Conservation (phyloP, 2,329 filamentous ascomycete genomes). For the Calonectria honghensis region DNA sequence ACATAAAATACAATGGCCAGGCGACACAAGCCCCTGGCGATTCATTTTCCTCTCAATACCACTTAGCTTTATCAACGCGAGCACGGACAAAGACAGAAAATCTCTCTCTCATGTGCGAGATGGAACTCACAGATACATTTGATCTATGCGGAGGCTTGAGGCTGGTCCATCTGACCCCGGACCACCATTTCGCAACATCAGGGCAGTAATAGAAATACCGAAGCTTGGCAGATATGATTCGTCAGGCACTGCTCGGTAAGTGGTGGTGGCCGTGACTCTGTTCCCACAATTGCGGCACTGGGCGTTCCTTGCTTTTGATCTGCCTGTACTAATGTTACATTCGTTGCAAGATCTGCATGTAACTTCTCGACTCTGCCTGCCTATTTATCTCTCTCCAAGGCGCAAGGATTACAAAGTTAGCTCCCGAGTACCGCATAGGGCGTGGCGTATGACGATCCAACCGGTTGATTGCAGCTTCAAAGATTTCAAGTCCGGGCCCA, state of each 20-base stretch:
- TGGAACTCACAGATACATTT: not conserved
- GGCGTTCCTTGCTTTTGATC: constrained; percentile 20
- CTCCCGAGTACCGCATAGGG: not conserved
- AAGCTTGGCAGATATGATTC: not conserved
- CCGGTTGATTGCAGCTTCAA: not conserved
- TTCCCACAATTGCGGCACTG: constrained; percentile 24
- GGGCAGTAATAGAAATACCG: constrained; percentile 7
- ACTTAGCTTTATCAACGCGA: not conserved
- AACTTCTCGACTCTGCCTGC: constrained; percentile 12
- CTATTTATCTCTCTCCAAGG: constrained; percentile 5
- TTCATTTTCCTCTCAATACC: not conserved
- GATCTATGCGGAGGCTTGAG: not conserved
- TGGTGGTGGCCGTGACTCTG: not conserved
- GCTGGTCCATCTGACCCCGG: not conserved
- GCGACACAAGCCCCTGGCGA: not conserved
- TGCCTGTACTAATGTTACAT: constrained; percentile 24
- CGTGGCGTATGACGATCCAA: not conserved
- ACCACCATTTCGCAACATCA: constrained; percentile 3
- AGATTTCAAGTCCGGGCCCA: not conserved
- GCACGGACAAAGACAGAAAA: not conserved
- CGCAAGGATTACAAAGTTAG: not conserved
- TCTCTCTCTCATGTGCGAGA: not conserved
- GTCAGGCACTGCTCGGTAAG: not conserved
- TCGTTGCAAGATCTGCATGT: constrained; percentile 20
- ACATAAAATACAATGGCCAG: not conserved